Evolutionary conservation across 352 stramenopile species (phyloP), one percentile per base, ranked within the genome.

Genomic region (Globisporangium carolinianum): DNA sequence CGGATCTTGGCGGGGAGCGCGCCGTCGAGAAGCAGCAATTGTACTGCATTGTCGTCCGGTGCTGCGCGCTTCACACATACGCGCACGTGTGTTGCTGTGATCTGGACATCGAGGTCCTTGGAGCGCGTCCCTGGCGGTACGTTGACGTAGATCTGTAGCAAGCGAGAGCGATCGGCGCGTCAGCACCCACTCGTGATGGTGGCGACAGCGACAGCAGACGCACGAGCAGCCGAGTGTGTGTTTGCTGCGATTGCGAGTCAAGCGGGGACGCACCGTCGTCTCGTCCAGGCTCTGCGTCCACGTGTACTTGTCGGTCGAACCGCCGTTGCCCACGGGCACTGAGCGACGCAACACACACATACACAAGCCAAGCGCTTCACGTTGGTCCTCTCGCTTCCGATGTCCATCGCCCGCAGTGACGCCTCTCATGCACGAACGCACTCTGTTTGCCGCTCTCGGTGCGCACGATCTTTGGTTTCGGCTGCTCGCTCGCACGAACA

Each of bases 211-310:
- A 43, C 7, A 8, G 39, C 39, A 43, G 11, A 43, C 39, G 39
- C 39, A 43, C 24, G 8, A 41, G 37, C 15, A 51, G n/a, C 24
- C 43, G 35, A 37, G 4, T 46, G 7, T n/a, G 9, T 6, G 15
- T 18, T 24, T 9, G 6, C 5, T 8, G 41, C 32, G 39, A 24
- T 1, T 24, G 8, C 46, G 59, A 36, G 46, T 14, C 17, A 58
- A 14, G 43, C 60, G 14, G 24, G 15, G 9, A 63, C 72, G 41
- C 62, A 99, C 81, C 55, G 73, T 94, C 5, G 99, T 65, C 62
- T 99, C 97, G 7, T 95, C 75, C 24, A 99, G 78, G 5, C 89
- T 98, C 75, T 99, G 97, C n/a, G 96, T 99, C 97, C 97, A 99
- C 15, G 87, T 82, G 75, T 99, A 99, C 51, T 91, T 84, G 32